Evolutionary conservation across 768 basidiomycete genomes (phyloP), one percentile per base, ranked within the genome.

Genomic region (Leccinum fibrillosum): DNA sequence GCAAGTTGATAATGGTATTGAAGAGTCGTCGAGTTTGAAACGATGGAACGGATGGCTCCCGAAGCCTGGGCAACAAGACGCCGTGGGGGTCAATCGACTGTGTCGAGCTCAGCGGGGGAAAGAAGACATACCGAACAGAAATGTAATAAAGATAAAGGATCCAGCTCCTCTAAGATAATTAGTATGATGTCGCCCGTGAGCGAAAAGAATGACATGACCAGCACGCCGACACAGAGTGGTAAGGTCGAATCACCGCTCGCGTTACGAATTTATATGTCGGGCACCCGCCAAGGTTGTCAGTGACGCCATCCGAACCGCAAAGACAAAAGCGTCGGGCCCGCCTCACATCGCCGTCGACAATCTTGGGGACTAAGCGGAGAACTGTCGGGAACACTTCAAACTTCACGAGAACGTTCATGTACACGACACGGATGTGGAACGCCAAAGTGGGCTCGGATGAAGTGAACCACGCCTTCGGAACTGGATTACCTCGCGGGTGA

Each of bases 261-360:
- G 52, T 42, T 30, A 49, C 28, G 39, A 63, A 66, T 72, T 74
- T 72, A 72, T 72, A 72, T 48, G 66, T 70, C 68, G 63, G 59
- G 62, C 55, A 52, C 52, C 57, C 53, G 60, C 58, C 63, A 63
- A 61, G 60, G 65, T 10, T 55, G 62, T 45, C 21, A 21, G 21
- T 64, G 66, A 61, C 62, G 57, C 62, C 64, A 60, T 67, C 39
- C 39, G 61, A 49, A 64, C 56, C 56, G 54, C 48, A 57, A 74
- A 74, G 64, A 74, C 69, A 74, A 72, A 72, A 74, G 66, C 68
- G 63, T 71, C 67, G 64, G 69, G 67, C 62, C 59, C 69, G 62
- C 67, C 63, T 62, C 60, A 60, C 61, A 60, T 71, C 65, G 63
- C 65, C 59, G 71, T 65, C 67, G 64, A 68, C 63, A 72, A 61